Conservation (phyloP, 768 basidiomycete species). For the Tricholoma flavovirens region DNA sequence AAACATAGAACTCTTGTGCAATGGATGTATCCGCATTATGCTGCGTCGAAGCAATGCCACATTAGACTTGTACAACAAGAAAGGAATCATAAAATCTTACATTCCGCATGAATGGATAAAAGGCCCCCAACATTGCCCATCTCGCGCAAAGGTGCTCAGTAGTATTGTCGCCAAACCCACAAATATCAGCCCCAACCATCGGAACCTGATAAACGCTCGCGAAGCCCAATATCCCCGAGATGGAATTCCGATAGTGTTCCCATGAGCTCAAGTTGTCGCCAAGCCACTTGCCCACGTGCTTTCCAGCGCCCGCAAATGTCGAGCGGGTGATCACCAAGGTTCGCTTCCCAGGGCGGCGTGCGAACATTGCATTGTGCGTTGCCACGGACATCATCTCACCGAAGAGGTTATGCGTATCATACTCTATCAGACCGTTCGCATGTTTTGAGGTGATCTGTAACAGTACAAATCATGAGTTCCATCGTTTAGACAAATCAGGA, state of each 20-base stretch:
- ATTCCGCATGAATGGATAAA: constrained; percentile 78
- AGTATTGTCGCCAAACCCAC: constrained; percentile 57
- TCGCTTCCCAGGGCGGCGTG: constrained; percentile 53
- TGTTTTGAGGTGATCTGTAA: constrained; percentile 41
- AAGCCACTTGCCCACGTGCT: constrained; percentile 68
- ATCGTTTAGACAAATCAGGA: neutral
- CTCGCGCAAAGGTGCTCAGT: constrained; percentile 67
- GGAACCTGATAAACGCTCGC: constrained; percentile 62
- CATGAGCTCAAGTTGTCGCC: constrained; percentile 60
- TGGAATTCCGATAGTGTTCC: constrained; percentile 53
- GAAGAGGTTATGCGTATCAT: constrained; percentile 62
- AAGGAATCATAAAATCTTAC: constrained; percentile 29
- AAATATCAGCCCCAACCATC: constrained; percentile 75
- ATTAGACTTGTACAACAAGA: neutral
- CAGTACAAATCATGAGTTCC: neutral
- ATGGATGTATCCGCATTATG: constrained; percentile 49
- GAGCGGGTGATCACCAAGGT: constrained; percentile 69
- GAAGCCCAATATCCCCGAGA: constrained; percentile 64
- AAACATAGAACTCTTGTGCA: constrained; percentile 66
- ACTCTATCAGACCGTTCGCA: constrained; percentile 53
- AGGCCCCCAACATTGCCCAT: constrained; percentile 74
- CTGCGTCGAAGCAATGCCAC: constrained; percentile 21
- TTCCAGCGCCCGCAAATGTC: constrained; percentile 65
- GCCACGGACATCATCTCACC: constrained; percentile 67
- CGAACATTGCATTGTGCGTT: constrained; percentile 56